Conservation (phyloP, 2,329 filamentous ascomycete genomes). For the Dactylellina sp. region DNA sequence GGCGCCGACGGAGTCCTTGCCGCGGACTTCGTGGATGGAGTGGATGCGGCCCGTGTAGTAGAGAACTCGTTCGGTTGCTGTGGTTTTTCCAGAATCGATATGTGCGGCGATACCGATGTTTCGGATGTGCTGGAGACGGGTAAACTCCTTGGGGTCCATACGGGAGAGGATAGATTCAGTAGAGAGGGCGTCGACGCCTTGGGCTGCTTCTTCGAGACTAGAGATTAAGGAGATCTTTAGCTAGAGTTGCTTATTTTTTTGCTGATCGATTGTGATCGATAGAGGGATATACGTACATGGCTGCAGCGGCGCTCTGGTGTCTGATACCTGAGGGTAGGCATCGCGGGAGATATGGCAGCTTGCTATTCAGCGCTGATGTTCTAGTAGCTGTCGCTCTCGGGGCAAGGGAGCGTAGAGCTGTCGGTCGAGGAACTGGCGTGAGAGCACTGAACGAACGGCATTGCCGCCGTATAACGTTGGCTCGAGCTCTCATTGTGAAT, state of each 20-base stretch:
- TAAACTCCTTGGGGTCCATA: slow-evolving; percentile 81
- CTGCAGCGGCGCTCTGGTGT: slow-evolving; percentile 45
- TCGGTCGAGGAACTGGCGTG: slow-evolving; percentile 32
- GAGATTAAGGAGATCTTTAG: neutral
- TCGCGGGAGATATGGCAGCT: slow-evolving; percentile 7
- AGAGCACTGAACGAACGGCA: slow-evolving; percentile 53
- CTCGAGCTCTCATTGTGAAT: slow-evolving; percentile 49
- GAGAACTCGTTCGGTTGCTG: slow-evolving; percentile 92
- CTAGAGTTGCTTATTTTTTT: neutral
- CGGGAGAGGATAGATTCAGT: slow-evolving; percentile 79
- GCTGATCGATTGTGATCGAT: neutral
- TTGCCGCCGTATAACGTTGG: slow-evolving; percentile 48
- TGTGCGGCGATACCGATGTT: slow-evolving; percentile 99
- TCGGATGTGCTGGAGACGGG: slow-evolving; percentile 81
- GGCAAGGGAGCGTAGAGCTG: slow-evolving; percentile 42
- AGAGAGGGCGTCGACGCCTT: slow-evolving; percentile 64
- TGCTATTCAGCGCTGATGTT: slow-evolving; percentile 28
- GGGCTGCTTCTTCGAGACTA: slow-evolving; percentile 50
- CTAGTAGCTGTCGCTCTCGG: slow-evolving; percentile 39
- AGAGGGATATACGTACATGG: slow-evolving; percentile 29
- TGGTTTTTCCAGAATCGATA: slow-evolving; percentile 98
- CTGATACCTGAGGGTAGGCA: slow-evolving; percentile 25
- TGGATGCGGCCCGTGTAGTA: slow-evolving; percentile 95
- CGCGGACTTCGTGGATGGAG: slow-evolving; percentile 94
- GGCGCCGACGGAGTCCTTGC: slow-evolving; percentile 91